A percentile compares a stretch with the other conserved stretches of the same genome.
phyloP scores from a whole-genome alignment of 306 rosid species.

The Calophaca sinica region DNA sequence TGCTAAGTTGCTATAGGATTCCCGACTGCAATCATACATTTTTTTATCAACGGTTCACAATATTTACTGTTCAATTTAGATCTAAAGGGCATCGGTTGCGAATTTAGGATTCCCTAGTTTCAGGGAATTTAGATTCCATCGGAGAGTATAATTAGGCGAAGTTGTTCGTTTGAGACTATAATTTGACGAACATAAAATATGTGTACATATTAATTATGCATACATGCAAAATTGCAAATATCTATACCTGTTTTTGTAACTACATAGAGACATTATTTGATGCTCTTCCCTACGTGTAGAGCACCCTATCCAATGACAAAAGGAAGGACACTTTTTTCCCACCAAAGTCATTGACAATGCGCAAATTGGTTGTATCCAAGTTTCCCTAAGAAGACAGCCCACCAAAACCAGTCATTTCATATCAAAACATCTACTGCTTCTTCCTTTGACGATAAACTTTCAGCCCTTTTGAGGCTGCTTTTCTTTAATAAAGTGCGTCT shows the following conservation, averaged over 20 bases:
- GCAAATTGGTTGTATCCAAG: conserved; percentile 54
- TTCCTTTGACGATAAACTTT: conserved; percentile 72
- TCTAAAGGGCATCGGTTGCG: too few relatives aligned
- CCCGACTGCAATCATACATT: too few relatives aligned
- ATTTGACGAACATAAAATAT: too few relatives aligned
- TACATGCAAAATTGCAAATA: not conserved
- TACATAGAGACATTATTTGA: conserved; percentile 42
- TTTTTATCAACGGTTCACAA: too few relatives aligned
- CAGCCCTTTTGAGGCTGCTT: conserved; percentile 86
- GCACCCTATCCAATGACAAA: conserved; percentile 52
- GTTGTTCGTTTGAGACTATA: too few relatives aligned
- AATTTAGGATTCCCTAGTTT: too few relatives aligned
- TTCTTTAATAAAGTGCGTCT: conserved; percentile 52
- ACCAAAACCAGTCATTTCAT: conserved; percentile 69
- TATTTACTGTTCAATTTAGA: too few relatives aligned
- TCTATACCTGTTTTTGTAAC: conserved; percentile 9
- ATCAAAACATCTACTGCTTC: conserved; percentile 46
- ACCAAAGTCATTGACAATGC: conserved; percentile 58
- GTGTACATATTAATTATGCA: too few relatives aligned
- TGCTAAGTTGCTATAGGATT: too few relatives aligned
- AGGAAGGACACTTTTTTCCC: conserved; percentile 58
- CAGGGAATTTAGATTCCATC: too few relatives aligned
- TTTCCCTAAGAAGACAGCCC: conserved; percentile 43
- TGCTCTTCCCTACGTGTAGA: conserved; percentile 33
- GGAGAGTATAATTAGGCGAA: too few relatives aligned